Evolutionary conservation across 805 yeast species (phyloP).

Genomic region (Yamadazyma olivae): DNA sequence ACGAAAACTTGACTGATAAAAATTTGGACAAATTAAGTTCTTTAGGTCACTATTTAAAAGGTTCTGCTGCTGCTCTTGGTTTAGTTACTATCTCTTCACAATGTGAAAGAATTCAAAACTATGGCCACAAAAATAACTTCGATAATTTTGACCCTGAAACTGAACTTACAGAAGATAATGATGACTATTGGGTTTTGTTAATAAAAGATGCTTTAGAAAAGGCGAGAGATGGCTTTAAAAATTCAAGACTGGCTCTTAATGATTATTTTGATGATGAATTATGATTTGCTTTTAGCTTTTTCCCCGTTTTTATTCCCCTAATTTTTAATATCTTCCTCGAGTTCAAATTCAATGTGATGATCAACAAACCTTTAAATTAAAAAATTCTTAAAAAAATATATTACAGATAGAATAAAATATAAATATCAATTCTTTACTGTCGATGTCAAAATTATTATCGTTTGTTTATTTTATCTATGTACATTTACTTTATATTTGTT

Average conservation of each 20-base stretch:
- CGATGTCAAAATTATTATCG: too few relatives aligned
- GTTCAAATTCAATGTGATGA: too few relatives aligned
- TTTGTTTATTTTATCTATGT: neutral
- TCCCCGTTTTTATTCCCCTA: neutral
- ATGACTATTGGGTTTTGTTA: constrained; percentile 40
- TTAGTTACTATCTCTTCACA: constrained; percentile 75
- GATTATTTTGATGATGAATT: constrained; percentile 44
- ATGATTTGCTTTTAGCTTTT: neutral
- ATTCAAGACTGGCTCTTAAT: constrained; percentile 49
- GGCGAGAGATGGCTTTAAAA: constrained; percentile 49
- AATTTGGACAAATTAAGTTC: constrained; percentile 61
- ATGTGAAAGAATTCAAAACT: constrained; percentile 91
- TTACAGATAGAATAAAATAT: too few relatives aligned
- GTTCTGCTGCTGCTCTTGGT: constrained; percentile 94
- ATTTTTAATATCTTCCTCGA: too few relatives aligned
- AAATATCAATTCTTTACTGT: too few relatives aligned
- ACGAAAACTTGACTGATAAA: constrained; percentile 45
- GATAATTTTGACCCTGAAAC: constrained; percentile 28
- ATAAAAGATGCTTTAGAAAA: constrained; percentile 52
- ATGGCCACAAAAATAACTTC: constrained; percentile 56
- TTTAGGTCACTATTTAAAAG: constrained; percentile 90
- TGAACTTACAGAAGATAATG: constrained; percentile 8
- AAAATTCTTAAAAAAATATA: neutral
- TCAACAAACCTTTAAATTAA: too few relatives aligned
- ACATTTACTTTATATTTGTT: neutral